Percentiles rank a stretch among this genome's conserved stretches.
Evolutionary conservation across 441 rosid genomes (phyloP).

Genomic region (Mallotus japonicus): DNA sequence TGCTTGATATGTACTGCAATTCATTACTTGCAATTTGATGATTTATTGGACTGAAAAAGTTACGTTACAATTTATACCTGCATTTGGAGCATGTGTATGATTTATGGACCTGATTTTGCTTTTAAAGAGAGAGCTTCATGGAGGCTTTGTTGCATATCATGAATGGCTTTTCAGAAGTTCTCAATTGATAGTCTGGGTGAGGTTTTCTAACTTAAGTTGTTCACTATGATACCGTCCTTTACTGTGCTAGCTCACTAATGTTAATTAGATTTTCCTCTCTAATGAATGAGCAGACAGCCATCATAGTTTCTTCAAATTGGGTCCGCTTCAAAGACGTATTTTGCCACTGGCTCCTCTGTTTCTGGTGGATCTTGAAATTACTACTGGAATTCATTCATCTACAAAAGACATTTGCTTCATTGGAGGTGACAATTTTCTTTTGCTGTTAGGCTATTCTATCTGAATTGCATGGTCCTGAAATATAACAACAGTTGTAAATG

Average conservation of each 20-base stretch:
- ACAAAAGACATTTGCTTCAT: conserved; percentile 37
- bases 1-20: too few species aligned
- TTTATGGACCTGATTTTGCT: conserved; percentile 53
- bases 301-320: conserved; percentile 44
- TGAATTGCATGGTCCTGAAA: conserved; percentile 7
- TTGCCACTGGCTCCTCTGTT: conserved; percentile 44
- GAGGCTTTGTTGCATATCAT: conserved; percentile 43
- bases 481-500: not conserved
- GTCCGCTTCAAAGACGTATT: conserved; percentile 38
- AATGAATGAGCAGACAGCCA: conserved; percentile 39
- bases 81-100: conserved; percentile 62
- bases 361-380: conserved; percentile 76
- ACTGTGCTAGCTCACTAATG: conserved; percentile 16
- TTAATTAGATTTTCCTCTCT: conserved; percentile 18
- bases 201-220: conserved; percentile 25
- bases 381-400: conserved; percentile 48
- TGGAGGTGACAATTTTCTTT: conserved; percentile 43
- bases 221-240: conserved; percentile 3
- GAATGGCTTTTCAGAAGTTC: conserved; percentile 58
- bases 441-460: not conserved
- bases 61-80: conserved; percentile 49
- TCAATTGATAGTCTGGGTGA: conserved; percentile 68
- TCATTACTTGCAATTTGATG: too few species aligned
- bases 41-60: too few species aligned
- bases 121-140: conserved; percentile 36